Percentiles rank a stretch among this genome's conserved stretches.
Evolutionary conservation across 2,329 filamentous ascomycete species (phyloP).

Genomic region (Trichoderma hamatum): DNA sequence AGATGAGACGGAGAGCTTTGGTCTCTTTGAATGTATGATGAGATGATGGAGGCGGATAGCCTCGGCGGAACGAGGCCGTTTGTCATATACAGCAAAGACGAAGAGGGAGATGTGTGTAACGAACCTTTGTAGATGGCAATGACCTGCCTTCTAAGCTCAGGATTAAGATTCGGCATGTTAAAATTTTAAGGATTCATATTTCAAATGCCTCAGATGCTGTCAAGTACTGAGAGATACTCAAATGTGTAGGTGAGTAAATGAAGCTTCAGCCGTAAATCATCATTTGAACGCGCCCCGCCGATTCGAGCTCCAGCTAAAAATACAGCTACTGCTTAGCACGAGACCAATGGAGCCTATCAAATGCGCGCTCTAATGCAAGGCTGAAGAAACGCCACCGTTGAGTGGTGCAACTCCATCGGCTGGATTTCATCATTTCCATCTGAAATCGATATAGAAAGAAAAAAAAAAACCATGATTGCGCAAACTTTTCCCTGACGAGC

Average conservation of each 20-base stretch:
- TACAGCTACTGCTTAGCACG: background rate
- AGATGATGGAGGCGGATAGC: background rate
- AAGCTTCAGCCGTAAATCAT: background rate
- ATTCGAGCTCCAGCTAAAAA: background rate
- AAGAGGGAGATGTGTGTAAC: background rate
- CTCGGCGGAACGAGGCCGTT: background rate
- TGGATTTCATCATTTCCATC: background rate
- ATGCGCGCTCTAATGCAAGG: constrained; percentile 9
- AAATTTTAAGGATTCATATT: background rate
- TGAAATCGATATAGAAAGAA: background rate
- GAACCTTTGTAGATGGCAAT: constrained; percentile 87
- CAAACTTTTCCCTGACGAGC: background rate
- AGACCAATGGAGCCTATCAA: constrained; percentile 14
- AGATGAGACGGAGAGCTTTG: background rate
- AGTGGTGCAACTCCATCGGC: background rate
- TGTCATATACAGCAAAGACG: background rate
- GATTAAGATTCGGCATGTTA: constrained; percentile 43
- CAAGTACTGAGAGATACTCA: background rate
- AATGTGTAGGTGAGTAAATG: background rate
- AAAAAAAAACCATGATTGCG: background rate
- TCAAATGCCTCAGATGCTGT: too few species aligned
- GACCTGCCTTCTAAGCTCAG: constrained; percentile 72
- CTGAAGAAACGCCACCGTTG: constrained; percentile 4
- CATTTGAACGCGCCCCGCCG: background rate
- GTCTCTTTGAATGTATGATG: background rate